Evolutionary conservation across 352 stramenopile genomes (phyloP).

Genomic region (Phytopythium montanum): DNA sequence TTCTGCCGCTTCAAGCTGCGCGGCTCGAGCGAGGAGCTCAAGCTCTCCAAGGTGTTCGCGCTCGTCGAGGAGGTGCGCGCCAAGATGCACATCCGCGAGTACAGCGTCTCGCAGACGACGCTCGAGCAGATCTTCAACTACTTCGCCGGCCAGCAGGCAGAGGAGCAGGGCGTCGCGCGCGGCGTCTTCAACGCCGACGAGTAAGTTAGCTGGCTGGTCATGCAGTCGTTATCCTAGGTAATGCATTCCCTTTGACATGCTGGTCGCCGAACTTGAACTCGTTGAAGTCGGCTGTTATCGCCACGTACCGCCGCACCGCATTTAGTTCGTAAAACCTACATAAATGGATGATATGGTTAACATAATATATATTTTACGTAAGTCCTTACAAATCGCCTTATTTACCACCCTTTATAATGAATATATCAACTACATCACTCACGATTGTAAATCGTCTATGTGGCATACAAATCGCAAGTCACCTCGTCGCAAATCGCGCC

Average conservation of each 20-base stretch:
- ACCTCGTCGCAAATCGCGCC: too few relatives aligned
- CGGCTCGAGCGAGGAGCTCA: background rate
- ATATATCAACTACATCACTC: too few relatives aligned
- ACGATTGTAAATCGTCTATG: too few relatives aligned
- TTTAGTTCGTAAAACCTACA: too few relatives aligned
- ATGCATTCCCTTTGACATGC: background rate
- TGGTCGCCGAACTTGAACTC: too few relatives aligned
- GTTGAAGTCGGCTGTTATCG: too few relatives aligned
- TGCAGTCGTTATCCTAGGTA: background rate
- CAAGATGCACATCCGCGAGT: constrained; percentile 57
- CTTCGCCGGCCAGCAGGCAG: background rate
- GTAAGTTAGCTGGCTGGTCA: background rate
- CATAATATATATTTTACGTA: too few relatives aligned
- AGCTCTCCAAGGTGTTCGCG: background rate
- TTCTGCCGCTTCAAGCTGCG: constrained; percentile 3
- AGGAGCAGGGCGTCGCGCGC: background rate
- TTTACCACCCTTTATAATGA: too few relatives aligned
- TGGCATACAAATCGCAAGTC: too few relatives aligned
- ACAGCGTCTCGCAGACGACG: constrained; percentile 85
- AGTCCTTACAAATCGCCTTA: too few relatives aligned
- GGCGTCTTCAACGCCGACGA: background rate
- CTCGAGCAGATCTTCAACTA: constrained; percentile 89
- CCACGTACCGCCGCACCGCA: too few relatives aligned
- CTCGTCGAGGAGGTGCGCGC: background rate
- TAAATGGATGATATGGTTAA: too few relatives aligned